Evolutionary conservation across 2,329 filamentous ascomycete species (phyloP).

Genomic region (Parastagonospora avenae): DNA sequence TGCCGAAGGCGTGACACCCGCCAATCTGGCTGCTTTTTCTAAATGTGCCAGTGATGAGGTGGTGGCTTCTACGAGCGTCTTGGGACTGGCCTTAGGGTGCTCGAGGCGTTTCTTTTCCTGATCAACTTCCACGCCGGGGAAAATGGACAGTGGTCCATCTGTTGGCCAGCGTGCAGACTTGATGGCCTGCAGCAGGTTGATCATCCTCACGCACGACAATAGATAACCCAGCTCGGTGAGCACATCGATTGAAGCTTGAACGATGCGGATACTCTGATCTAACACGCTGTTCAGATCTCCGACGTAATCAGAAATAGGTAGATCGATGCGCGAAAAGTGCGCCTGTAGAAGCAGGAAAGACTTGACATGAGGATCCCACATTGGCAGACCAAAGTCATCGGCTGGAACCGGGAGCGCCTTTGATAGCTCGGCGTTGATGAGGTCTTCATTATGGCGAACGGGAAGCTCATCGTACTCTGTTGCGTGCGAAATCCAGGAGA

Average conservation of each 20-base stretch:
- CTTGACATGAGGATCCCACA: conserved; percentile 99
- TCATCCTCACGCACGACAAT: conserved; percentile 79
- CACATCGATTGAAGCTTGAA: conserved; percentile 93
- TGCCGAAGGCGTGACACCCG: conserved; percentile 56
- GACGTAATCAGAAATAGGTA: conserved; percentile 96
- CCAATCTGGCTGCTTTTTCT: conserved; percentile 51
- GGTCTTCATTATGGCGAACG: conserved; percentile 96
- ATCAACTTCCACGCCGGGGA: conserved; percentile 70
- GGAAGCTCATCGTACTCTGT: conserved; percentile 97
- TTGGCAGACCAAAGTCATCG: conserved; percentile 71
- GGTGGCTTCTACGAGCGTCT: conserved; percentile 48
- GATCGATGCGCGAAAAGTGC: conserved; percentile 88
- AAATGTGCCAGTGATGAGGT: conserved; percentile 23
- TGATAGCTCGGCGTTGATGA: conserved; percentile 91
- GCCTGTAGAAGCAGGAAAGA: conserved; percentile 92
- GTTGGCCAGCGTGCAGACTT: conserved; percentile 92
- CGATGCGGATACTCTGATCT: conserved; percentile 95
- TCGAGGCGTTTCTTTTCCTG: conserved; percentile 50
- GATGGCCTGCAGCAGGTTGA: conserved; percentile 85
- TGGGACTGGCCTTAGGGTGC: conserved; percentile 43
- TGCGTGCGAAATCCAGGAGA: conserved; percentile 91
- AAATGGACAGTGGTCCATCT: conserved; percentile 77
- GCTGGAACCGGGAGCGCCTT: conserved; percentile 75
- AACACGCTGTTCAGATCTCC: conserved; percentile 88
- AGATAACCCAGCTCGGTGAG: conserved; percentile 86